Evolutionary conservation across 495 filamentous ascomycete species (phyloP).

Genomic region (Xylaria cubensis): DNA sequence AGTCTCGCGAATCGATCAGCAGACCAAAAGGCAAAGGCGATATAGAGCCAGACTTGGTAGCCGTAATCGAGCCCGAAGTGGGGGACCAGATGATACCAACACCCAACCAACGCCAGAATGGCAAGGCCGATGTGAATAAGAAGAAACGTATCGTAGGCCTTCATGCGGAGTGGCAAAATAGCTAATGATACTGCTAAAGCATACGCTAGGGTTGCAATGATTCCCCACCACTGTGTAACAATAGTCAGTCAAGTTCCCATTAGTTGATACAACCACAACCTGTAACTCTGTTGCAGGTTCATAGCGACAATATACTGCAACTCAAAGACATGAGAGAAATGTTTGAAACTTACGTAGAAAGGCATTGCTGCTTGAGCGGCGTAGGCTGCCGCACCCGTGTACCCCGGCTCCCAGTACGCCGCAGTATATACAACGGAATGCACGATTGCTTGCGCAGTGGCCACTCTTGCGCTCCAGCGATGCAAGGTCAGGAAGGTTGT

Average conservation of each 20-base stretch:
- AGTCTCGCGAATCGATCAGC: not conserved
- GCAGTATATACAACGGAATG: not conserved
- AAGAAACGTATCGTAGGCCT: not conserved
- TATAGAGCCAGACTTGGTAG: constrained; percentile 4
- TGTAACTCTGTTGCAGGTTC: not conserved
- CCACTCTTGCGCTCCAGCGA: constrained; percentile 53
- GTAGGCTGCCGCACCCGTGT: not conserved
- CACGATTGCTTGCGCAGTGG: constrained; percentile 42
- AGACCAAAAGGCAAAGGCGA: not conserved
- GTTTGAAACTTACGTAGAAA: not conserved
- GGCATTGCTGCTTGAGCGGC: not conserved
- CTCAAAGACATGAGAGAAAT: not conserved
- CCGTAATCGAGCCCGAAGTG: constrained; percentile 1
- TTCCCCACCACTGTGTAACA: not conserved
- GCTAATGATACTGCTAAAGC: not conserved
- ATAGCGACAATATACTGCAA: not conserved
- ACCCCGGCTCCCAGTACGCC: not conserved
- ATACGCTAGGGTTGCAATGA: not conserved
- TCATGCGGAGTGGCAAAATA: not conserved
- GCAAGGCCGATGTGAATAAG: not conserved
- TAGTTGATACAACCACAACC: not conserved
- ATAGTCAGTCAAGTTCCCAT: not conserved
- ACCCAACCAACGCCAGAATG: not conserved
- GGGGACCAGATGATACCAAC: constrained; percentile 4
- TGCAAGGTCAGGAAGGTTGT: constrained; percentile 54